Percentiles rank a stretch among this genome's conserved stretches.
These are phyloP conservation scores for Cetradonia linearis DNA, from an alignment of 495 filamentous ascomycete species.

Conservation along the genomic window DNA sequence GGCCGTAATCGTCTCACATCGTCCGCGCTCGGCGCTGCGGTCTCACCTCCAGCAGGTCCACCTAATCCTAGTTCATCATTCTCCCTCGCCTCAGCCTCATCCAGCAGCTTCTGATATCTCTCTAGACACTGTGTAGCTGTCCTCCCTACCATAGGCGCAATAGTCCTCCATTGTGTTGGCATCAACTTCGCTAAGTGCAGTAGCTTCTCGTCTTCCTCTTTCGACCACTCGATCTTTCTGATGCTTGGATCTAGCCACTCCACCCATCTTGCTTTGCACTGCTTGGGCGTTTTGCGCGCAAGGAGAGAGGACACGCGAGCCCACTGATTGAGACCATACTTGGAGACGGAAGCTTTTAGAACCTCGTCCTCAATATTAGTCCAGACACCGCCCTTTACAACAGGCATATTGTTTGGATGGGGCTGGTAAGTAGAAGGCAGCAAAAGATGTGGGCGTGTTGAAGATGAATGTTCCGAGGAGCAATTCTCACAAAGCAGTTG, in stretches of 20 bases:
- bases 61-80: conserved; percentile 72
- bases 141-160: conserved; percentile 90
- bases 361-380: conserved; percentile 86
- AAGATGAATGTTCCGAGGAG: not conserved
- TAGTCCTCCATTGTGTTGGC: conserved; percentile 98
- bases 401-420: conserved; percentile 58
- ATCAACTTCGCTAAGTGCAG: conserved; percentile 95
- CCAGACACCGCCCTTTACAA: conserved; percentile 97
- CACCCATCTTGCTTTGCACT: conserved; percentile 96
- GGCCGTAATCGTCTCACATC: conserved; percentile 82
- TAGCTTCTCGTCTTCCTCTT: conserved; percentile 97
- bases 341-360: conserved; percentile 89
- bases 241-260: conserved; percentile 98
- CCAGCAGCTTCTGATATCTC: conserved; percentile 89
- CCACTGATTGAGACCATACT: conserved; percentile 98
- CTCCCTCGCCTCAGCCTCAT: conserved; percentile 90
- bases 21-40: conserved; percentile 80
- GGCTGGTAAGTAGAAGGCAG: not conserved
- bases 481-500: not conserved
- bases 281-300: conserved; percentile 94
- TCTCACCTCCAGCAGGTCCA: conserved; percentile 80
- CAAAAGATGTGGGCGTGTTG: not conserved
- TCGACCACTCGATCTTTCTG: conserved; percentile 96
- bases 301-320: conserved; percentile 95
- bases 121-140: conserved; percentile 96